A percentile compares a stretch with the other conserved stretches of the same genome.
Conservation (phyloP, 139 green algal species). For the Chlorella sorokiniana region DNA sequence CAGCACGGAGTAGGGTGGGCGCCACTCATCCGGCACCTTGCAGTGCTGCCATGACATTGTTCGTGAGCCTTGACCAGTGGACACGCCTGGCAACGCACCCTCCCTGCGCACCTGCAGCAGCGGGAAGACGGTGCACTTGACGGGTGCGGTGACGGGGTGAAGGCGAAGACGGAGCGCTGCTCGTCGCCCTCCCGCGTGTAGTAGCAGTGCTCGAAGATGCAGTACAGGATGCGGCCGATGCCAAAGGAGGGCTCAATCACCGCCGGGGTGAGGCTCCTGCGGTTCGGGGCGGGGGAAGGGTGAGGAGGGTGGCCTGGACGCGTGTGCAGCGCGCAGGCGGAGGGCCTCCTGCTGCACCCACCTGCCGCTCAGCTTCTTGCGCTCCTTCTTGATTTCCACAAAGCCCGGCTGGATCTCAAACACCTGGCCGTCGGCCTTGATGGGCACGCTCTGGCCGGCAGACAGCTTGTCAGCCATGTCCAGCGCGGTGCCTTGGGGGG, state of each 20-base stretch:
- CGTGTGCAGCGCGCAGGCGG: not conserved
- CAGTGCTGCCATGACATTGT: no score
- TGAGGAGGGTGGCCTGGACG: not conserved
- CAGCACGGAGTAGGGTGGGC: not conserved
- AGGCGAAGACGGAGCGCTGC: slow-evolving; percentile 76
- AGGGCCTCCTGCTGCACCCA: not conserved
- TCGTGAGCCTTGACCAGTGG: not conserved
- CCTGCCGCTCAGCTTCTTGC: slow-evolving; percentile 70
- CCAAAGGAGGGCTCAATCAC: slow-evolving; percentile 99
- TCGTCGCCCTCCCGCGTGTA: slow-evolving; percentile 84
- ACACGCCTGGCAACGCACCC: not conserved
- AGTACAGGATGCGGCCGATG: slow-evolving; percentile 98
- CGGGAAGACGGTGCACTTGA: slow-evolving; percentile 97
- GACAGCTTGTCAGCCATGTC: slow-evolving; percentile 63
- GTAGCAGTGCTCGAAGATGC: slow-evolving; percentile 97
- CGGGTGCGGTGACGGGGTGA: slow-evolving; percentile 92
- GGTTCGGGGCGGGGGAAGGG: not conserved
- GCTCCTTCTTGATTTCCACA: slow-evolving; percentile 77
- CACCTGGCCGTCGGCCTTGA: slow-evolving; percentile 33
- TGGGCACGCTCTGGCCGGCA: slow-evolving; percentile 33
- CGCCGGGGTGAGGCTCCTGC: slow-evolving; percentile 83
- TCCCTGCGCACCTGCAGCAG: slow-evolving; percentile 68
- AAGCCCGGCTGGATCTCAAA: slow-evolving; percentile 58
- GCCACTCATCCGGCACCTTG: no score
- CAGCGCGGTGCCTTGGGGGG: no score